Base-by-base conservation (phyloP, 768 basidiomycete genomes). In the Lactarius trivialis region DNA sequence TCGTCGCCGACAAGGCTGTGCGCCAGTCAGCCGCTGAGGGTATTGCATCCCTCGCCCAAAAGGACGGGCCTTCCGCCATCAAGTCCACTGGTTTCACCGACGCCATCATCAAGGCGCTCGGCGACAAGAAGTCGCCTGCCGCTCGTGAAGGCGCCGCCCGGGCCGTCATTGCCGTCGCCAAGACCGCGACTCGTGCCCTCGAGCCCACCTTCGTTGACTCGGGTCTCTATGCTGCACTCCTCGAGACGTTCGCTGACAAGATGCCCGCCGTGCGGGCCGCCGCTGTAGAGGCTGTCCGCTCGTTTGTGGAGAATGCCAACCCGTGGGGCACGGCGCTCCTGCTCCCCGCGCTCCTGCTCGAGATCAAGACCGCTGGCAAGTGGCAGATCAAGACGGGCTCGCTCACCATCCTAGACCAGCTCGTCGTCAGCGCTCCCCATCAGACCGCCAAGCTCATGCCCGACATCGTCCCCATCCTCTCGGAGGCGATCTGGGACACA, bases 401-500 rank as follows among this genome's bases (percentile, higher is more conserved):
- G 33, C 81, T 98, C 65, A 76, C 82, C 67, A 77, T 88, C 68
- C 81, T 97, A 71, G 86, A 97, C 77, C 89, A 91, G 79, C 85
- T 98, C 71, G 89, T 97, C 68, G 78, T 76, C 67, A 85, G 85
- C 70, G 90, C 92, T 32, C 91, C 93, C 52, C 71, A 76, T 63
- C 95, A 95, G 78, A 90, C 82, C 58, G 88, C 89, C 63, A 86
- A 85, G 69, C 89, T 93, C 72, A 95, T 93, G 80, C 93, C 92
- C 63, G 93, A 96, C 52, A 91, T 98, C 65, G 88, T 98, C 67
- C 94, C 95, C 64, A 81, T 98, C 70, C 91, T 98, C 70, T 76
- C 95, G 37, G 95, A 93, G 72, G 93, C 89, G 62, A 96, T 98
- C 70, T 98, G 96, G 96, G 95, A 97, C 76, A 96, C 93, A 76